A percentile compares a stretch with the other conserved stretches of the same genome.
These are phyloP conservation scores for Colletotrichum liriopes DNA, from an alignment of 2,329 filamentous ascomycete species.

Conservation along the genomic window DNA sequence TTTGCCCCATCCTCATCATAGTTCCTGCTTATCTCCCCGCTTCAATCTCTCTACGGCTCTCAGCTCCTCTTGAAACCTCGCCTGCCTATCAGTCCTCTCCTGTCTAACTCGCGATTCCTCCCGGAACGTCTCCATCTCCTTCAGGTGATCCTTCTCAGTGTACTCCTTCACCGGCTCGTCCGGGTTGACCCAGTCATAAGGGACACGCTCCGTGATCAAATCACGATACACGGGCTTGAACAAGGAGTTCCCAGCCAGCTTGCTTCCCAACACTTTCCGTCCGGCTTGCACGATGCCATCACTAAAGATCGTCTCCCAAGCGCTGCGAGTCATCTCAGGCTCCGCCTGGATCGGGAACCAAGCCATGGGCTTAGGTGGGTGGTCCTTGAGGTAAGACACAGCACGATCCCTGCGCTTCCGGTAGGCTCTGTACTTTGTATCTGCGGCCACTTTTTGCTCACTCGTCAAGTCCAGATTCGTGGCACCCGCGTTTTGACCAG, in stretches of 20 bases:
- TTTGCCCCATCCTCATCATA: not conserved
- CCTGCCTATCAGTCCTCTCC: slow-evolving; percentile 35
- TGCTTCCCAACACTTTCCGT: slow-evolving; percentile 20
- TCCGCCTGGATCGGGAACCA: slow-evolving; percentile 16
- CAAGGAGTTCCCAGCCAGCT: slow-evolving; percentile 23
- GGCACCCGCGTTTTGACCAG: not conserved
- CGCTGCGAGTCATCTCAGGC: not conserved
- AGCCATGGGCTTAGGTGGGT: slow-evolving; percentile 39
- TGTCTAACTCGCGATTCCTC: slow-evolving; percentile 25
- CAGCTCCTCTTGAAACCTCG: slow-evolving; percentile 27
- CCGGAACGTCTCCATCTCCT: slow-evolving; percentile 34
- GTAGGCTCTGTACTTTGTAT: slow-evolving; percentile 36
- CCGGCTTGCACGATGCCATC: slow-evolving; percentile 18
- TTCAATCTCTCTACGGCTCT: slow-evolving; percentile 21
- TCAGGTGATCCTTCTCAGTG: slow-evolving; percentile 23
- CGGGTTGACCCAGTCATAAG: slow-evolving; percentile 38
- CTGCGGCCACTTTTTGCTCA: slow-evolving; percentile 24
- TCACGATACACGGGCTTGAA: slow-evolving; percentile 40
- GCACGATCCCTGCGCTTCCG: slow-evolving; percentile 37
- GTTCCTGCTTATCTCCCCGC: slow-evolving; percentile 33
- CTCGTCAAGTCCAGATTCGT: slow-evolving; percentile 20
- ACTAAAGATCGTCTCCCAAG: slow-evolving; percentile 21
- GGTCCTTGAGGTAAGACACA: slow-evolving; percentile 32
- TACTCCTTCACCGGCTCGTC: slow-evolving; percentile 17
- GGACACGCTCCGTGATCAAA: slow-evolving; percentile 36